phyloP scores from a whole-genome alignment of 345 rosid genomes.

The Eutrema heterophyllum region DNA sequence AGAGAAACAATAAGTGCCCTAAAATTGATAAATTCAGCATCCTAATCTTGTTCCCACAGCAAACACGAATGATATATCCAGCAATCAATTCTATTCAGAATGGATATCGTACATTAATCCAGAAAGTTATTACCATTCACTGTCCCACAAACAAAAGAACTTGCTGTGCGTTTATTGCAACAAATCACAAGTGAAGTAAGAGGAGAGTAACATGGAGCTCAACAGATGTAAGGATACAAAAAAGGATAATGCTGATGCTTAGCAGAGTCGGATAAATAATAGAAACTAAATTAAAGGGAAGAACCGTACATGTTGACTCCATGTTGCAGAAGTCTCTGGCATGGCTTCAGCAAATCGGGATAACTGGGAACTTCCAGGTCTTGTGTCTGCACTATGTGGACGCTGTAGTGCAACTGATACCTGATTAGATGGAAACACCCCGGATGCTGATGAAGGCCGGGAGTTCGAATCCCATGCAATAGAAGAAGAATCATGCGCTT shows the following conservation, averaged over 20 bases:
- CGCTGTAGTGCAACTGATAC: constrained; percentile 59
- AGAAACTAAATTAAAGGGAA: background rate
- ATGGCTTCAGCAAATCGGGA: constrained; percentile 93
- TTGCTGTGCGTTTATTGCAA: background rate
- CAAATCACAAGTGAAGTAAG: background rate
- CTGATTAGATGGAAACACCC: constrained; percentile 68
- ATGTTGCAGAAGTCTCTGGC: constrained; percentile 61
- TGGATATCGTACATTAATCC: background rate
- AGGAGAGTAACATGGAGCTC: constrained; percentile 6
- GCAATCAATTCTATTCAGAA: background rate
- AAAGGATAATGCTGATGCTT: background rate
- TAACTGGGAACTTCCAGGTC: constrained; percentile 95
- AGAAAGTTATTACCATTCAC: background rate
- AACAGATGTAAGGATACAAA: background rate
- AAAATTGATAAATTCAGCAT: background rate
- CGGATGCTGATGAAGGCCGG: constrained; percentile 97
- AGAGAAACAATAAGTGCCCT: background rate
- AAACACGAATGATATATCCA: constrained; percentile 1
- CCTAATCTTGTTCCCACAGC: background rate
- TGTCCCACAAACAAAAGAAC: background rate
- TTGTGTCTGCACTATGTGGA: constrained; percentile 97
- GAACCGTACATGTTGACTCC: constrained; percentile 50
- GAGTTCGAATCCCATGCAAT: constrained; percentile 75
- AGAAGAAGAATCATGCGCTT: constrained; percentile 52
- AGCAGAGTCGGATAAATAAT: background rate